Evolutionary conservation across 768 basidiomycete genomes (phyloP).

Genomic region (Lyophyllum atratum): DNA sequence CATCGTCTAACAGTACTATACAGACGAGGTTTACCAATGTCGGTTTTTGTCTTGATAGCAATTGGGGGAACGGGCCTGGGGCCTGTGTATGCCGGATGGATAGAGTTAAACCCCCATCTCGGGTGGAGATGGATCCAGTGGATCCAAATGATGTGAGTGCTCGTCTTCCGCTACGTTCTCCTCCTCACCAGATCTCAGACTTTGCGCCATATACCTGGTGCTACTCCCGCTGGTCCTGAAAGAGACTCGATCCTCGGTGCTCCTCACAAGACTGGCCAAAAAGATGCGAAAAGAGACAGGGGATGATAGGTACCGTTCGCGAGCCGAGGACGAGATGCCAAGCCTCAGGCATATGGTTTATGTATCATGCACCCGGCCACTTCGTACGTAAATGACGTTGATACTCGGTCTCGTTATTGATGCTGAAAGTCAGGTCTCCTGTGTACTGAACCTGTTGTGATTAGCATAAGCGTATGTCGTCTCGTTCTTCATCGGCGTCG

Average conservation of each 20-base stretch:
- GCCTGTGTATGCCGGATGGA: conserved; percentile 65
- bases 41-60: conserved; percentile 64
- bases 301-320: conserved; percentile 60
- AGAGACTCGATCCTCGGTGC: conserved; percentile 74
- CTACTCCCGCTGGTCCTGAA: conserved; percentile 56
- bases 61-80: conserved; percentile 66
- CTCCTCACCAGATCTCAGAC: conserved; percentile 46
- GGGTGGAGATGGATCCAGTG: conserved; percentile 87
- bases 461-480: conserved; percentile 66
- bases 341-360: conserved; percentile 61
- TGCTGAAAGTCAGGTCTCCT: conserved; percentile 57
- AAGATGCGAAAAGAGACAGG: conserved; percentile 66
- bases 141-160: conserved; percentile 65
- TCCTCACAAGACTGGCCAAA: conserved; percentile 66
- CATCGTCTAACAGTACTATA: not conserved
- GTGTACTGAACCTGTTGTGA: conserved; percentile 72
- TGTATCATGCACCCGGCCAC: conserved; percentile 69
- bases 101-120: conserved; percentile 57
- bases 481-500: conserved; percentile 33
- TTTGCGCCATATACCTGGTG: conserved; percentile 51
- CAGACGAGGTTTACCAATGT: conserved; percentile 82
- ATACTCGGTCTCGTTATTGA: not conserved
- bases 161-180: not conserved
- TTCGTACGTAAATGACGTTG: conserved; percentile 44
- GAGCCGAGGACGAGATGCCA: conserved; percentile 63